Evolutionary conservation across 2,329 filamentous ascomycete species (phyloP), one percentile per base, ranked within the genome.

Genomic region (Fonsecaea nubica): DNA sequence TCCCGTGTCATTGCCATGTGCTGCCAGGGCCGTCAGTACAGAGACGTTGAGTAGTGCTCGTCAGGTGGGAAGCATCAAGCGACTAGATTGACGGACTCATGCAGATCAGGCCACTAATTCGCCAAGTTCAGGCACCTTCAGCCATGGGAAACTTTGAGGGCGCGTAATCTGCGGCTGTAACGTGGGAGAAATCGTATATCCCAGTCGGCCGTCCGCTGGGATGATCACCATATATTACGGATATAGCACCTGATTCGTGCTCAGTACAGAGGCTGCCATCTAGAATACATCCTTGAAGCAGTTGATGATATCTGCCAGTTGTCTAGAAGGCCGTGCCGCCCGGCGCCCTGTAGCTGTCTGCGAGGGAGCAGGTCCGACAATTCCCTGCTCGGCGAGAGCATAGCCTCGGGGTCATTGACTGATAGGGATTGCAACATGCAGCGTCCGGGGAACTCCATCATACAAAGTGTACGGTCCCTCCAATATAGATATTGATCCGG

Each of bases 21-120:
- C 40, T 50, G 5, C 32, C 10, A 36, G 5, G 15, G 18, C 9
- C 5, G 2, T 21, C 9, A 3, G n/a, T 15, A 35, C 7, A 50
- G 30, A 50, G 57, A 3, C 33, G 40, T 13, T 45, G 57, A 59
- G 25, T 15, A 59, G 40, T 33, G 25, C 21, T 45, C 15, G 33
- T 59, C 25, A 35, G 33, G 57, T 59, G 42, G 57, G 40, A 59
- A 18, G 13, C 18, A 21, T 18, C 40, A 45, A 50, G n/a, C 32
- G 18, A 18, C 6, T 33, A 59, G 25, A 45, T 45, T 15, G 32
- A 50, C 40, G 40, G 57, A 36, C n/a, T 36, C 30, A 52, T 21
- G 58, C 42, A 40, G 45, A 36, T 61, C 58, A 61, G 58, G 58
- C 58, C 58, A 53, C 58, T 38, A 33, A n/a, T n/a, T 18, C 33